Base-by-base conservation (phyloP, 257 asterid species). In the Nyctanthes arbortristis region DNA sequence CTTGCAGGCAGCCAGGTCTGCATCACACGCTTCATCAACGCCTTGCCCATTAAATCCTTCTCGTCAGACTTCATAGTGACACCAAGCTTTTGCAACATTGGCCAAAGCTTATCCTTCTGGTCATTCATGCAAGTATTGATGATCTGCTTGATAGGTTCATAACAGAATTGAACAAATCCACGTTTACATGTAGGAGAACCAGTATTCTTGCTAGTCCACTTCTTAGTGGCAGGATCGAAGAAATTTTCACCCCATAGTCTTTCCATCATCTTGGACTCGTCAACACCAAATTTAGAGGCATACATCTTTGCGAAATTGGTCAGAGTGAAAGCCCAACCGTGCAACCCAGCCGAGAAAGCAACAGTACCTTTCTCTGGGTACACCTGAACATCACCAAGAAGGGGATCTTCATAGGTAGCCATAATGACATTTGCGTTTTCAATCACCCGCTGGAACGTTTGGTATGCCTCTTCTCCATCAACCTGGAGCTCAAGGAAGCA, bases 51-150 rank as follows among this genome's bases (percentile, higher is more conserved):
- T n/a, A n/a, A n/a, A n/a, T n/a, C n/a, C n/a, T n/a, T n/a, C n/a
- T n/a, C n/a, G n/a, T n/a, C n/a, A n/a, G n/a, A n/a, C n/a, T n/a
- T n/a, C n/a, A n/a, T n/a, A n/a, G n/a, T n/a, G n/a, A n/a, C n/a
- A n/a, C n/a, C n/a, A n/a, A n/a, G n/a, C n/a, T n/a, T n/a, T n/a
- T n/a, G n/a, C n/a, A n/a, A n/a, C n/a, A n/a, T n/a, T n/a, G n/a
- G n/a, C n/a, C n/a, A n/a, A n/a, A 79, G 25, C 69, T 79, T 75
- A 43, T 79, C 84, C 11, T 79, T 79, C 78, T 75, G 80, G 45
- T 80, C 85, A 36, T 80, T 81, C 86, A 81, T 81, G 77, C 86
- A 81, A 27, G 80, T 81, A 65, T 64, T 72, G 66, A 81, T 81
- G 61, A 80, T 65, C 75, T 72, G 81, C 75, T 77, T 77, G 68